Evolutionary conservation across 495 filamentous ascomycete species (phyloP), one percentile per base, ranked within the genome.

Genomic region (Clavariopsis aquatica): DNA sequence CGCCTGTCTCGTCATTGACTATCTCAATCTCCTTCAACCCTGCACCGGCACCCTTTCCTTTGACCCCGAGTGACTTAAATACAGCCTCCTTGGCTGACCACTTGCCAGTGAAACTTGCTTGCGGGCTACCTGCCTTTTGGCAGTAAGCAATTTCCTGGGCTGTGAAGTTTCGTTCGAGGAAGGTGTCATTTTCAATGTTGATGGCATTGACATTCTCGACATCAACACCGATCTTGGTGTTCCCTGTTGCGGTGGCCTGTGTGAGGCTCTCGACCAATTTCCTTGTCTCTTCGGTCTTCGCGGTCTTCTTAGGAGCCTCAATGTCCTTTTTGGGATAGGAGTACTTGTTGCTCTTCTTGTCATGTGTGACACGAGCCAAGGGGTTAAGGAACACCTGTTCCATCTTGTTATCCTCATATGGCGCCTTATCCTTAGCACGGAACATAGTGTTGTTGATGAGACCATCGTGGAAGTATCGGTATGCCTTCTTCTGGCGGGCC

Each of bases 41-140:
- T 54, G 94, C 93, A 64, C 95, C 94, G 13, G 88, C 92, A 57
- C 94, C 94, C 76, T 89, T 87, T 73, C 90, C 84, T 67, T 82
- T 75, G n/a, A 96, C 91, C 43, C 91, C 90, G n/a, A 99, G 78
- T 13, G 89, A 89, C 82, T 99, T 99, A 80, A 99, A 99, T 4
- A 99, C 92, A 4, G 93, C 94, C 79, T 99, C 94, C 78, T 99
- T 99, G 2, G 94, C 94, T 67, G 86, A 91, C 94, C 94, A 99
- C 60, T 91, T 85, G 17, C 94, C 94, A 0, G 94, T 89, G 77
- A 96, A 97, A 43, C 89, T 90, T 51, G 91, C 86, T 69, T 91
- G 90, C 0, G 92, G 86, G 67, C 80, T 83, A 45, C 89, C 76
- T 27, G 91, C 90, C 73, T 88, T 86, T 54, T 79, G 82, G 80